A percentile compares a stretch with the other conserved stretches of the same genome.
Evolutionary conservation across 2,329 filamentous ascomycete species (phyloP).

Genomic region (Colletotrichum gloeosporioides): DNA sequence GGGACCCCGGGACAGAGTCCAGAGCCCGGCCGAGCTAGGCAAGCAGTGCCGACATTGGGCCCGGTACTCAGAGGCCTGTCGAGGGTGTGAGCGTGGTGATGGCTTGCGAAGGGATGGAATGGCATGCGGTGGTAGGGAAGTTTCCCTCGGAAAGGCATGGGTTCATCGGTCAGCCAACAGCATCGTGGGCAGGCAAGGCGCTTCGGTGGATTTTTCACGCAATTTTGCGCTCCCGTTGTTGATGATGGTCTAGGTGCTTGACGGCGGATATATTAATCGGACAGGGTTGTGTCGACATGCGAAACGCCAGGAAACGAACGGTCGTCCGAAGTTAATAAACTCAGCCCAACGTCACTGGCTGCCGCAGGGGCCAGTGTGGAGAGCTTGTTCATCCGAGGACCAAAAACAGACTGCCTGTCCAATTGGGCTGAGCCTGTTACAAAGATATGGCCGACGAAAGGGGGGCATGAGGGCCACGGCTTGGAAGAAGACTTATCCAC

Average conservation of each 20-base stretch:
- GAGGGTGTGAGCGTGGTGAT: neutral
- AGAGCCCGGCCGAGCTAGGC: neutral
- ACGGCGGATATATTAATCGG: conserved; percentile 1
- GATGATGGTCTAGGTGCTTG: neutral
- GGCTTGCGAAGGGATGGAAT: neutral
- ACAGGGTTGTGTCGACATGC: neutral
- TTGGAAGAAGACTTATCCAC: neutral
- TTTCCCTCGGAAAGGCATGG: neutral
- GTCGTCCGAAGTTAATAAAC: conserved; percentile 17
- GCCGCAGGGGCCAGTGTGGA: neutral
- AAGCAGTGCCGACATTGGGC: neutral
- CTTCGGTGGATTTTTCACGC: neutral
- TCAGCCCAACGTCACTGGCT: neutral
- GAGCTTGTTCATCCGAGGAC: neutral
- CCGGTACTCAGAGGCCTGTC: neutral
- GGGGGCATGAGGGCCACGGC: neutral
- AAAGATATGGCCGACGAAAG: neutral
- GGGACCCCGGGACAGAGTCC: neutral
- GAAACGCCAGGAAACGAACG: conserved; percentile 15
- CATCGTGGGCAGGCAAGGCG: neutral
- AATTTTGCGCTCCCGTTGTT: neutral
- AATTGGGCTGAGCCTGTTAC: conserved; percentile 5
- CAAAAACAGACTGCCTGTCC: neutral
- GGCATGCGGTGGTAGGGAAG: neutral
- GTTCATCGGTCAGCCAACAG: neutral